Evolutionary conservation across 1,139 yeast species (phyloP).

Genomic region (Meyerozyma carpophila): DNA sequence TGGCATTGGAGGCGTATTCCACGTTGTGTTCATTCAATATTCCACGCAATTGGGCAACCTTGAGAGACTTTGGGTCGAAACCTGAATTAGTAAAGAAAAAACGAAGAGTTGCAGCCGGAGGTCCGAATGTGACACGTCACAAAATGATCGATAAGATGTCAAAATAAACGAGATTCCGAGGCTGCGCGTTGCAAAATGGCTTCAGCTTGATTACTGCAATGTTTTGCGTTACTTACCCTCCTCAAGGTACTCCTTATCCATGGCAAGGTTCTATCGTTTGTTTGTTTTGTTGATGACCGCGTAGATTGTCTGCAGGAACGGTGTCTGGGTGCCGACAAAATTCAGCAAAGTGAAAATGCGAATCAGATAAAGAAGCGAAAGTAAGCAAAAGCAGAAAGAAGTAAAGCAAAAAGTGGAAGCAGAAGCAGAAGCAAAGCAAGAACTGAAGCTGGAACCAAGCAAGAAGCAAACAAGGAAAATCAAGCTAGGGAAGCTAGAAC

Average conservation of each 20-base stretch:
- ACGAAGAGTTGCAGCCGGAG: background rate
- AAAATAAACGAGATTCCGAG: no score
- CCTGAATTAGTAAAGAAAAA: constrained; percentile 22
- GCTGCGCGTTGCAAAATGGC: no score
- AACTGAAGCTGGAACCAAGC: no score
- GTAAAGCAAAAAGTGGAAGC: no score
- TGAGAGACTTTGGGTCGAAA: constrained; percentile 58
- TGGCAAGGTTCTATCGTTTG: background rate
- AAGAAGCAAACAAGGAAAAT: no score
- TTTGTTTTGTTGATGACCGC: background rate
- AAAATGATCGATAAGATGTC: background rate
- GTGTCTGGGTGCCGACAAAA: background rate
- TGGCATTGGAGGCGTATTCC: constrained; percentile 52
- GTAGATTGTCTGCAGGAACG: background rate
- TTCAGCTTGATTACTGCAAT: background rate
- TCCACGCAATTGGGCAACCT: constrained; percentile 60
- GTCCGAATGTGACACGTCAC: background rate
- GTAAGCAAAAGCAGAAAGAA: no score
- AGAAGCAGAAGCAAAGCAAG: no score
- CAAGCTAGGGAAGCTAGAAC: no score
- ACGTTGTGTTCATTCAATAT: constrained; percentile 56
- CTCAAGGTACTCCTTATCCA: background rate
- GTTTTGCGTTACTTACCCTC: background rate
- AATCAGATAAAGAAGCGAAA: no score
- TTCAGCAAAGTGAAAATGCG: no score